A percentile compares a stretch with the other conserved stretches of the same genome.
Conservation (phyloP, 2,329 filamentous ascomycete species). For the Fusarium solani-melongenae region DNA sequence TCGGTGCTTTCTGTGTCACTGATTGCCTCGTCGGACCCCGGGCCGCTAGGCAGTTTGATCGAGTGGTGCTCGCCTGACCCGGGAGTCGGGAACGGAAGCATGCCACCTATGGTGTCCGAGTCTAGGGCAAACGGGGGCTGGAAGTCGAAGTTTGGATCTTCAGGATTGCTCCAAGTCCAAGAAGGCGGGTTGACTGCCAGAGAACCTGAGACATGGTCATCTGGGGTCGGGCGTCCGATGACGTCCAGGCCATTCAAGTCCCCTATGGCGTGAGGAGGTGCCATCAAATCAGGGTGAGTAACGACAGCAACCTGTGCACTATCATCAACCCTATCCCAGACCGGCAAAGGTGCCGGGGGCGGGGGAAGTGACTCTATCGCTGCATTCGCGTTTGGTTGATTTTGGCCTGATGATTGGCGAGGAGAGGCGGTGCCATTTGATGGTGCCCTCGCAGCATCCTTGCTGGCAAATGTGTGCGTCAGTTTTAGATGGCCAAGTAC, state of each 20-base stretch:
- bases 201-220: neutral
- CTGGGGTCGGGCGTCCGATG: slow-evolving; percentile 4
- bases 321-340: slow-evolving; percentile 8
- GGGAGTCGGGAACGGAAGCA: slow-evolving; percentile 11
- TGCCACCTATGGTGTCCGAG: slow-evolving; percentile 9
- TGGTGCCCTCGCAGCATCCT: slow-evolving; percentile 12
- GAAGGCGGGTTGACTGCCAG: neutral
- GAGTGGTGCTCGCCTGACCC: neutral
- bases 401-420: neutral
- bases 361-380: neutral
- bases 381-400: neutral
- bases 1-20: slow-evolving; percentile 39
- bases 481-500: slow-evolving; percentile 27
- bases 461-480: slow-evolving; percentile 21
- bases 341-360: neutral
- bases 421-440: slow-evolving; percentile 2
- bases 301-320: neutral
- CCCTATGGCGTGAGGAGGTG: neutral
- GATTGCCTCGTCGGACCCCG: slow-evolving; percentile 16
- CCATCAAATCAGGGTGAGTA: neutral
- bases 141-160: slow-evolving; percentile 17
- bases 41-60: slow-evolving; percentile 13
- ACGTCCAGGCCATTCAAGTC: slow-evolving; percentile 1
- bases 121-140: slow-evolving; percentile 20
- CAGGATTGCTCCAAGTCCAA: slow-evolving; percentile 26